Evolutionary conservation across 2,329 filamentous ascomycete genomes (phyloP).

Genomic region (Neofusicoccum parvum): DNA sequence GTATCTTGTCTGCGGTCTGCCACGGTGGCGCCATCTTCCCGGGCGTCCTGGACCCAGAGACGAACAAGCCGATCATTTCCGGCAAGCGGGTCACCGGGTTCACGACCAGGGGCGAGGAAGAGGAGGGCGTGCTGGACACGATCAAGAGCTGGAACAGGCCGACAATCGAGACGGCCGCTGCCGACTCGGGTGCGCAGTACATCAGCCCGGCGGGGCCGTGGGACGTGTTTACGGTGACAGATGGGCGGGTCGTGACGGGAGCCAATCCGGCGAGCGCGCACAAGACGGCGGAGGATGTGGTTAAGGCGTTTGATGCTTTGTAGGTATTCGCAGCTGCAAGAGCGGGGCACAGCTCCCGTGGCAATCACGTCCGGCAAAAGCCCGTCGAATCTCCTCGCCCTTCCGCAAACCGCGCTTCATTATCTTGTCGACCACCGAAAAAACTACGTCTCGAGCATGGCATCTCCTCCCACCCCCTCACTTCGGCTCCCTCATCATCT

Average conservation of each 20-base stretch:
- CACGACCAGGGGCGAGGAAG: constrained; percentile 40
- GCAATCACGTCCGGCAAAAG: no score
- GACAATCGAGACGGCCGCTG: constrained; percentile 36
- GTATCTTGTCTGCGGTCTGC: constrained; percentile 48
- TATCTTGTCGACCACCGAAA: no score
- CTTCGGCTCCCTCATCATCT: constrained; percentile 12
- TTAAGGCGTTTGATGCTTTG: constrained; percentile 30
- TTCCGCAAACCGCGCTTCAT: no score
- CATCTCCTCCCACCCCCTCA: neutral
- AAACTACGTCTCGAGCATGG: no score
- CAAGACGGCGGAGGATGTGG: constrained; percentile 35
- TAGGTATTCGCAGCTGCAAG: neutral
- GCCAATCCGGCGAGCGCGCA: constrained; percentile 39
- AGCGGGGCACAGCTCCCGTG: no score
- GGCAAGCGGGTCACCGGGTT: constrained; percentile 44
- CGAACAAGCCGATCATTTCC: constrained; percentile 36
- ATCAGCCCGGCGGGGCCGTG: constrained; percentile 29
- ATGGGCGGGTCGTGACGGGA: constrained; percentile 41
- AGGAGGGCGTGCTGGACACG: constrained; percentile 37
- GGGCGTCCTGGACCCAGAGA: constrained; percentile 34
- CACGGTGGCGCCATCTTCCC: constrained; percentile 45
- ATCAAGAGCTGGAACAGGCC: constrained; percentile 37
- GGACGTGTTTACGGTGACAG: constrained; percentile 35
- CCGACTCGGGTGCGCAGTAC: constrained; percentile 35
- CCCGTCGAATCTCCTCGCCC: no score